Conservation (phyloP, 225 moss, liverwort and hornwort genomes). For the Sphagnum contortum region DNA sequence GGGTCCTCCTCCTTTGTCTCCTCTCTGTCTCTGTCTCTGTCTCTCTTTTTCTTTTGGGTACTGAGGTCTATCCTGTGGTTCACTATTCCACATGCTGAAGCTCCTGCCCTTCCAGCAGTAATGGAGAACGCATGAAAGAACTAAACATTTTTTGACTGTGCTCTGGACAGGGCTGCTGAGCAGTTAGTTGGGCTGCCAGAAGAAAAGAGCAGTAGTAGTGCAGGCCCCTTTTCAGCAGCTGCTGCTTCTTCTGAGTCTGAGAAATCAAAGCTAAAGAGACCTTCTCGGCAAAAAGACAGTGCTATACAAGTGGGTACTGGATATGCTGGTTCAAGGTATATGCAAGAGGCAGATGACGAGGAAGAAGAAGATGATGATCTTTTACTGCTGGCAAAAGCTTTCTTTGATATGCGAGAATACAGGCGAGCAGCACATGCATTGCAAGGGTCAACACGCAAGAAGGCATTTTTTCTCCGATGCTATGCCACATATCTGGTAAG, state of each 20-base stretch:
- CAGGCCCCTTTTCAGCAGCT: constrained; percentile 4
- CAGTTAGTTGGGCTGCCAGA: constrained; percentile 75
- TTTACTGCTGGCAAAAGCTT: constrained; percentile 68
- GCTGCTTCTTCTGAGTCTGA: constrained; percentile 14
- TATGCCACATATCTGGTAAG: constrained; percentile 93
- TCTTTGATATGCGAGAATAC: constrained; percentile 85
- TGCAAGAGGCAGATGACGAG: constrained; percentile 21
- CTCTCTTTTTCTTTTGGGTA: no score
- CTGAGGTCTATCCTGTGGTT: no score
- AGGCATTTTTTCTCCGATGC: constrained; percentile 75
- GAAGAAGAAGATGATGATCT: constrained; percentile 79
- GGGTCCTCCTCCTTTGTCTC: background rate
- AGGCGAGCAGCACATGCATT: constrained; percentile 73
- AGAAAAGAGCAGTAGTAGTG: constrained; percentile 22
- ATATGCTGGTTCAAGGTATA: constrained; percentile 1
- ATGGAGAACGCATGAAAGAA: no score
- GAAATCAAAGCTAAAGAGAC: constrained; percentile 42
- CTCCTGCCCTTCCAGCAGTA: no score
- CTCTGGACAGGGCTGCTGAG: constrained; percentile 70
- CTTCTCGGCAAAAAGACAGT: constrained; percentile 44
- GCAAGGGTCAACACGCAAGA: constrained; percentile 58
- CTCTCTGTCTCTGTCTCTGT: background rate
- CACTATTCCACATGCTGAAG: no score
- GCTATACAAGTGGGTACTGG: constrained; percentile 13
- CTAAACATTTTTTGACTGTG: no score